Evolutionary conservation across 768 basidiomycete genomes (phyloP).

Genomic region (Rhodotorula kratochvilovae): DNA sequence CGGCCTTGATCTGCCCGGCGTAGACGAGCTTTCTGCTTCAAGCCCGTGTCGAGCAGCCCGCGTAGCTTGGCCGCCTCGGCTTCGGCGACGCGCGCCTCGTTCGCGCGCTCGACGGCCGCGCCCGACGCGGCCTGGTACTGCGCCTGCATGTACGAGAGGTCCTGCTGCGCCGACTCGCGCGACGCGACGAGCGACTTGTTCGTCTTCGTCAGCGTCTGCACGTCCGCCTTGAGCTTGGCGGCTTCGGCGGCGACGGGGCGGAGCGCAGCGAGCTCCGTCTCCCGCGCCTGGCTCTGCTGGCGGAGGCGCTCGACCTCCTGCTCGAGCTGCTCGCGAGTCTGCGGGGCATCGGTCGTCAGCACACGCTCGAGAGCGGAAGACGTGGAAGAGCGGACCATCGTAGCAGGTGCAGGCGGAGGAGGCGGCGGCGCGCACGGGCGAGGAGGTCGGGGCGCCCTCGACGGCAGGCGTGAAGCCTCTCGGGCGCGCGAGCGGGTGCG

Average conservation of each 20-base stretch:
- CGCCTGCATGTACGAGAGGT: conserved; percentile 35
- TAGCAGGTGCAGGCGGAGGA: neutral
- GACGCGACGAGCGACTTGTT: conserved; percentile 28
- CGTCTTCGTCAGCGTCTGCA: conserved; percentile 5
- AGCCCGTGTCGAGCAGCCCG: conserved; percentile 19
- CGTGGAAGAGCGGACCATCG: conserved; percentile 6
- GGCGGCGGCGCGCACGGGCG: neutral
- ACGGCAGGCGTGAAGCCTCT: conserved; percentile 18
- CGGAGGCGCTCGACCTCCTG: conserved; percentile 20
- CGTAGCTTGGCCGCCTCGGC: conserved; percentile 18
- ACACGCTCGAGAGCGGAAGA: neutral
- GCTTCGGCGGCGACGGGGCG: conserved; percentile 19
- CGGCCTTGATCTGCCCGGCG: neutral
- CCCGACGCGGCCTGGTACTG: conserved; percentile 36
- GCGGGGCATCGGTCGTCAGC: neutral
- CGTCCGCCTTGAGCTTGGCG: conserved; percentile 15
- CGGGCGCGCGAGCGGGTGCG: neutral
- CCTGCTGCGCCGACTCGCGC: conserved; percentile 28
- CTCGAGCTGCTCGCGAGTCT: conserved; percentile 37
- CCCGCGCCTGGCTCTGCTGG: neutral
- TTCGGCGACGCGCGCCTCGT: conserved; percentile 32
- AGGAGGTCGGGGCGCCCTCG: conserved; percentile 8
- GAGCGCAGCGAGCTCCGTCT: conserved; percentile 13
- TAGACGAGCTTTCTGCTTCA: conserved; percentile 30
- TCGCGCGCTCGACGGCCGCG: conserved; percentile 33